A percentile compares a stretch with the other conserved stretches of the same genome.
These are phyloP conservation scores for Mycena polygramma DNA, from an alignment of 768 basidiomycete genomes.

Conservation along the genomic window DNA sequence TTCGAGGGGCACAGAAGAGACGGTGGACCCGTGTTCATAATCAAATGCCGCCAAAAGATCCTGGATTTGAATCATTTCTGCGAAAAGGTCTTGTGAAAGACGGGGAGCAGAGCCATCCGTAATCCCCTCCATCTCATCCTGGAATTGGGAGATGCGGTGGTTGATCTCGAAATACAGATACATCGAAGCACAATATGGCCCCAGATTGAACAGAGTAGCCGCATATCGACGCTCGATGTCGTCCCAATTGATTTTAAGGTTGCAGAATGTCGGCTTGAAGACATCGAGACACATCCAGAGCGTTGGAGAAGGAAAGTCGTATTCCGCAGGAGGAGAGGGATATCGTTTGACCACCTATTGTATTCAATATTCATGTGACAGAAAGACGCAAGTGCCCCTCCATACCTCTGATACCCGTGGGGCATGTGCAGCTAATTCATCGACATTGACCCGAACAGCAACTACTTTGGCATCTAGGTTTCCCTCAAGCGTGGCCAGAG, in stretches of 20 bases:
- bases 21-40: slow-evolving; percentile 46
- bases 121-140: slow-evolving; percentile 38
- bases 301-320: slow-evolving; percentile 68
- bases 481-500: slow-evolving; percentile 72
- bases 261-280: slow-evolving; percentile 44
- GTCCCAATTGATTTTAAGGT: slow-evolving; percentile 65
- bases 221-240: slow-evolving; percentile 74
- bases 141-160: slow-evolving; percentile 58
- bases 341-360: slow-evolving; percentile 70
- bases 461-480: slow-evolving; percentile 83
- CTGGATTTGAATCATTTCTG: slow-evolving; percentile 51
- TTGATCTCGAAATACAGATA: slow-evolving; percentile 75
- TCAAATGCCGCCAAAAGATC: slow-evolving; percentile 59
- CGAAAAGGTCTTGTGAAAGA: slow-evolving; percentile 44
- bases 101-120: slow-evolving; percentile 27
- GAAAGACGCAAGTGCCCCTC: neutral
- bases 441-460: slow-evolving; percentile 76
- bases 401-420: slow-evolving; percentile 77
- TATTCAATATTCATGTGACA: slow-evolving; percentile 13
- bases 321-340: slow-evolving; percentile 62
- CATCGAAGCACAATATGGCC: slow-evolving; percentile 81
- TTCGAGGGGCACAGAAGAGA: slow-evolving; percentile 58
- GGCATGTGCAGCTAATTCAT: slow-evolving; percentile 73
- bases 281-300: slow-evolving; percentile 67
- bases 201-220: slow-evolving; percentile 72